These are phyloP conservation scores for Leccinum longicurvipes DNA, from an alignment of 768 basidiomycete genomes.

Conservation along the genomic window DNA sequence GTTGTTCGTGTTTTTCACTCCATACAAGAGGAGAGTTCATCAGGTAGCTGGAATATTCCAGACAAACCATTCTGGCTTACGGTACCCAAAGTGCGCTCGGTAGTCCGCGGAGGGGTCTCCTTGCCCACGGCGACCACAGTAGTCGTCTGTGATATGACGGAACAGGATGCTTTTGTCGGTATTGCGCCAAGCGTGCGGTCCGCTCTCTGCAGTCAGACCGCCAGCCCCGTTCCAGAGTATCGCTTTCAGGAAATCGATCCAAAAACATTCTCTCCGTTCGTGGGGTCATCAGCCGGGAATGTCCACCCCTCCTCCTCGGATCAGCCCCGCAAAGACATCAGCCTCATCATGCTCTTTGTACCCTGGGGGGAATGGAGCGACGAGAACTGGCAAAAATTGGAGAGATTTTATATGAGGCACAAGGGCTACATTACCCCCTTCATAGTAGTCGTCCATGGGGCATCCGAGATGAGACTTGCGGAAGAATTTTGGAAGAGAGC, in stretches of 20 bases:
- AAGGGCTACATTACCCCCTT: conserved; percentile 18
- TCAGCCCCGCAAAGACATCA: conserved; percentile 1
- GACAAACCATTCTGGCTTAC: conserved; percentile 12
- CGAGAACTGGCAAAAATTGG: conserved; percentile 12
- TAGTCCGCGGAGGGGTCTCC: conserved; percentile 15
- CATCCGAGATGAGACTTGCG: conserved; percentile 6
- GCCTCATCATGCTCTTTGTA: conserved; percentile 12
- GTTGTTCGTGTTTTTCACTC: conserved; percentile 1
- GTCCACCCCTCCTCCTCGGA: not conserved
- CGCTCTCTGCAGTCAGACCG: not conserved
- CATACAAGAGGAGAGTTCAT: conserved; percentile 8
- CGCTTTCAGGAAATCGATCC: conserved; percentile 14
- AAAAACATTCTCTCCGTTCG: not conserved
- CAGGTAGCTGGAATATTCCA: conserved; percentile 13
- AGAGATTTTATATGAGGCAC: conserved; percentile 13
- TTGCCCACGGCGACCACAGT: not conserved
- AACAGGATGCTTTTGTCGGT: not conserved
- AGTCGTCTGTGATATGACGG: conserved; percentile 13
- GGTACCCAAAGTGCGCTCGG: conserved; percentile 17
- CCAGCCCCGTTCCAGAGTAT: not conserved
- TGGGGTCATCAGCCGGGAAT: not conserved
- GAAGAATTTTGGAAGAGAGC: conserved; percentile 16
- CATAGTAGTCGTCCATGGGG: conserved; percentile 16
- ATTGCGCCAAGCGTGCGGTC: conserved; percentile 9
- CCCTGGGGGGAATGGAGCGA: not conserved